A percentile compares a stretch with the other conserved stretches of the same genome.
Conservation (phyloP, 2,329 filamentous ascomycete species). For the Eutypella sp. region DNA sequence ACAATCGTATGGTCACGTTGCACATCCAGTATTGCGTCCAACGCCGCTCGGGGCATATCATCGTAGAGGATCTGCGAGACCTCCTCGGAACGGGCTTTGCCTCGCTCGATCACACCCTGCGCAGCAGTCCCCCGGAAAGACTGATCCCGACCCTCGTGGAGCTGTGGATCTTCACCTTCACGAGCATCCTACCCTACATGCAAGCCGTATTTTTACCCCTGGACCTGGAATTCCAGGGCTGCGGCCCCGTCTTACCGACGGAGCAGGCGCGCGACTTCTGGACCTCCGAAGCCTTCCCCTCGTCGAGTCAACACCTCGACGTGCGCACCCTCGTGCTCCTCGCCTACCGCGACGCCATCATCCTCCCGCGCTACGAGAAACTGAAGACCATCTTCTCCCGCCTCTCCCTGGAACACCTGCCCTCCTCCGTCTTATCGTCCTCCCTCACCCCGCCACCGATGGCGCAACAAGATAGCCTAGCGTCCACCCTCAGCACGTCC, state of each 20-base stretch:
- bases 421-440: constrained; percentile 43
- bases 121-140: constrained; percentile 73
- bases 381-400: constrained; percentile 88
- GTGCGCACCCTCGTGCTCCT: constrained; percentile 85
- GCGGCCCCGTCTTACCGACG: constrained; percentile 69
- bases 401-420: constrained; percentile 74
- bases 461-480: constrained; percentile 28
- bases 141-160: constrained; percentile 89
- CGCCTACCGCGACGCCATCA: constrained; percentile 81
- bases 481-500: constrained; percentile 44
- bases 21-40: constrained; percentile 76
- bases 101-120: constrained; percentile 78
- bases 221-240: constrained; percentile 87
- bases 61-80: constrained; percentile 73
- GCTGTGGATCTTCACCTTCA: constrained; percentile 91
- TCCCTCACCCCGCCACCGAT: constrained; percentile 45
- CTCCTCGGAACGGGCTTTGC: constrained; percentile 76
- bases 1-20: constrained; percentile 73
- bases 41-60: constrained; percentile 62
- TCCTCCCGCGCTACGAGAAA: constrained; percentile 82
- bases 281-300: constrained; percentile 45
- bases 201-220: constrained; percentile 92
- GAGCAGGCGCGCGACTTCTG: constrained; percentile 87
- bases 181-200: constrained; percentile 83
- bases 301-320: constrained; percentile 60